Evolutionary conservation across 768 basidiomycete species (phyloP).

Genomic region (Leccinum obscurum): DNA sequence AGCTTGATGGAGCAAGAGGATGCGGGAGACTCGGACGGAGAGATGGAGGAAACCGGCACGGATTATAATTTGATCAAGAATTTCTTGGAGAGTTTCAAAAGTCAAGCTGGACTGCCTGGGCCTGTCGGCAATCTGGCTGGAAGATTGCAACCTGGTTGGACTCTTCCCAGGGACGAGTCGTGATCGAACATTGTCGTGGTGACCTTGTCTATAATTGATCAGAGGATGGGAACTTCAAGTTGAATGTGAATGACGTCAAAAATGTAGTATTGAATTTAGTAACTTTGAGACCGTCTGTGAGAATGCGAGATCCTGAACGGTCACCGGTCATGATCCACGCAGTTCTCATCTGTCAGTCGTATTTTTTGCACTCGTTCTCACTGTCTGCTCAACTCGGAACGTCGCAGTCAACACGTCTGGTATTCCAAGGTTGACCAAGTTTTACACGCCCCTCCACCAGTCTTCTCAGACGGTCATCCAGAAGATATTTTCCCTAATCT

Average conservation of each 20-base stretch:
- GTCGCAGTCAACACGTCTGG: conserved; percentile 91
- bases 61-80: conserved; percentile 96
- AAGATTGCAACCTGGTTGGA: conserved; percentile 74
- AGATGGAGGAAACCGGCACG: conserved; percentile 45
- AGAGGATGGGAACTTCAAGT: neutral
- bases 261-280: neutral
- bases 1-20: conserved; percentile 54
- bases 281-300: neutral
- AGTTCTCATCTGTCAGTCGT: conserved; percentile 73
- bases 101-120: conserved; percentile 85
- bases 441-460: conserved; percentile 76
- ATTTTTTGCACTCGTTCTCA: conserved; percentile 18
- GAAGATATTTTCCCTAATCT: conserved; percentile 89
- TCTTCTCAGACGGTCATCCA: conserved; percentile 68
- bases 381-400: conserved; percentile 21
- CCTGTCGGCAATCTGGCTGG: conserved; percentile 91
- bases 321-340: conserved; percentile 78
- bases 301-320: neutral
- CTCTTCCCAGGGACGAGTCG: conserved; percentile 67
- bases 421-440: conserved; percentile 80
- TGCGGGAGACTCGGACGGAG: conserved; percentile 53
- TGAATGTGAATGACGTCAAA: neutral
- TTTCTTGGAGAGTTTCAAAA: conserved; percentile 94
- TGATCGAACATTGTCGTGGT: conserved; percentile 15
- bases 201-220: neutral